These are phyloP conservation scores for Fagopyrum homotropicum DNA, from an alignment of 148 eudicot genomes.

Conservation along the genomic window DNA sequence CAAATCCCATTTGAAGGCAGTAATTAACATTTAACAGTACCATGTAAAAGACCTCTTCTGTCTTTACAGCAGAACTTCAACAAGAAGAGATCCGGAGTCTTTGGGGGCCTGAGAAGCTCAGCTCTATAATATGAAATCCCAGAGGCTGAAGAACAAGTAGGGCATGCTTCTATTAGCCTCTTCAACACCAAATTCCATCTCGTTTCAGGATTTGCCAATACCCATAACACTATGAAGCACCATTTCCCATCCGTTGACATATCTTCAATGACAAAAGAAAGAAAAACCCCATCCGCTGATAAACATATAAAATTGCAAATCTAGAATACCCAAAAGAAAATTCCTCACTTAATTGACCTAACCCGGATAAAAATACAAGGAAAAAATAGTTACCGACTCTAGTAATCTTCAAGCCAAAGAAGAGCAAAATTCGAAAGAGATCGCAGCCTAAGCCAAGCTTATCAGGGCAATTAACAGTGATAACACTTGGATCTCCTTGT, in stretches of 20 bases:
- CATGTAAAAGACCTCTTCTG: conserved; percentile 73
- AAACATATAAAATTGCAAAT: too few relatives aligned
- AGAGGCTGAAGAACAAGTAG: conserved; percentile 70
- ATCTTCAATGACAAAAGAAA: conserved; percentile 38
- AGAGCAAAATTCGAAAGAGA: conserved; percentile 71
- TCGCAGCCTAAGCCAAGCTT: conserved; percentile 89
- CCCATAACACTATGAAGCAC: conserved; percentile 92
- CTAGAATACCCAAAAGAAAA: too few relatives aligned
- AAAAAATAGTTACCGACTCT: conserved; percentile 46
- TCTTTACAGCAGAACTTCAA: conserved; percentile 68
- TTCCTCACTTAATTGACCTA: too few relatives aligned
- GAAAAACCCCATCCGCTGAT: neutral
- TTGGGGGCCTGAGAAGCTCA: conserved; percentile 54
- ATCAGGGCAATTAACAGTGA: conserved; percentile 93
- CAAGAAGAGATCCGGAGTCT: conserved; percentile 73
- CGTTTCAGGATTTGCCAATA: conserved; percentile 48
- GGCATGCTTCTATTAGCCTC: conserved; percentile 71
- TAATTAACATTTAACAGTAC: conserved; percentile 20
- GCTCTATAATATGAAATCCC: conserved; percentile 52
- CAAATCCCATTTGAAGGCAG: neutral
- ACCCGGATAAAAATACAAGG: too few relatives aligned
- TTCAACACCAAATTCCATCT: conserved; percentile 75
- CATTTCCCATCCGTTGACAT: conserved; percentile 90
- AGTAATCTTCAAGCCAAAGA: conserved; percentile 50
- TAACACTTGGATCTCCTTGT: conserved; percentile 63